A percentile compares a stretch with the other conserved stretches of the same genome.
phyloP scores from a whole-genome alignment of 768 basidiomycete genomes.

The Dictyophora rubrovolvata region DNA sequence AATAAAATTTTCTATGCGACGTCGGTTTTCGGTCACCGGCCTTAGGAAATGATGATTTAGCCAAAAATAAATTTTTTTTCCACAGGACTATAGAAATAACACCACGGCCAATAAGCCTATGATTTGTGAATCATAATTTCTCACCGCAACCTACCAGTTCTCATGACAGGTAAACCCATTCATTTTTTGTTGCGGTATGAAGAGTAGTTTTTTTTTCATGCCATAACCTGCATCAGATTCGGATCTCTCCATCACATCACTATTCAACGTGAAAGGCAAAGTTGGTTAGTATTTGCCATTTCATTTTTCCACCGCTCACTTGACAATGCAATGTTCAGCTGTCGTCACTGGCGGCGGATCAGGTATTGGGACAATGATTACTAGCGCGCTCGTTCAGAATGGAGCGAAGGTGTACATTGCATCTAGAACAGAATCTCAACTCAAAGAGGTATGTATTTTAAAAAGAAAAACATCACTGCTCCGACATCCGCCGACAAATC shows the following conservation, averaged over 20 bases:
- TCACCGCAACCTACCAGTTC: too few relatives aligned
- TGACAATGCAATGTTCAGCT: conserved; percentile 22
- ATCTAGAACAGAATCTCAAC: conserved; percentile 66
- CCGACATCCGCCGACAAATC: not conserved
- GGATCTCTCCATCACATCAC: conserved; percentile 43
- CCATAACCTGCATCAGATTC: not conserved
- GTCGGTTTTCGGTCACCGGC: too few relatives aligned
- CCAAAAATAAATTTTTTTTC: too few relatives aligned
- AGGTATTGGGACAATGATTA: conserved; percentile 80
- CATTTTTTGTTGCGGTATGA: too few relatives aligned
- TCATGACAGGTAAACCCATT: too few relatives aligned
- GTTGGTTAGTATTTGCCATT: conserved; percentile 34
- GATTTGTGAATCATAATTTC: too few relatives aligned
- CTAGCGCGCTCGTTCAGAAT: conserved; percentile 71
- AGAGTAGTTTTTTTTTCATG: too few relatives aligned
- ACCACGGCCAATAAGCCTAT: too few relatives aligned
- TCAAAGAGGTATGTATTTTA: conserved; percentile 51
- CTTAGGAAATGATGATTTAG: too few relatives aligned
- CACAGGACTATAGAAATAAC: too few relatives aligned
- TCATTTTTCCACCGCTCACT: not conserved
- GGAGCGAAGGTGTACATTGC: conserved; percentile 89
- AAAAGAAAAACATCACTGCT: too few relatives aligned
- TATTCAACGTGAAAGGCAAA: conserved; percentile 63
- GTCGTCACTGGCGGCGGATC: conserved; percentile 78
- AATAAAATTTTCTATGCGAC: too few relatives aligned